Conservation (phyloP, 345 rosid species). For the Brassica napus region Da-Ae NC_063440.1:24516001-24516500, state of each 20-base stretch:
- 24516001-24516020: not conserved
- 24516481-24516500: constrained; percentile 2
- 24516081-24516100: not conserved
- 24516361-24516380: constrained; percentile 13
- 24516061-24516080: not conserved
- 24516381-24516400: constrained; percentile 8
- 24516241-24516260: not conserved
- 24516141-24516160: no score
- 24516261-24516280: not conserved
- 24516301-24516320: not conserved
- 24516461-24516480: not conserved
- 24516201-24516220: not conserved
- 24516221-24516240: not conserved
- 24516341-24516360: not conserved
- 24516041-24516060: not conserved
- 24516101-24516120: not conserved
- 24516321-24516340: not conserved
- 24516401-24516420: constrained; percentile 40
- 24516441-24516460: constrained; percentile 39
- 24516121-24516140: not conserved
- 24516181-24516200: constrained; percentile 3
- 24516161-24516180: not conserved
- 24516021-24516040: not conserved
- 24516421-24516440: constrained; percentile 65
- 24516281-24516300: not conserved